Base-by-base conservation (phyloP, 2,329 filamentous ascomycete genomes). In the Botrytis fabae region DNA sequence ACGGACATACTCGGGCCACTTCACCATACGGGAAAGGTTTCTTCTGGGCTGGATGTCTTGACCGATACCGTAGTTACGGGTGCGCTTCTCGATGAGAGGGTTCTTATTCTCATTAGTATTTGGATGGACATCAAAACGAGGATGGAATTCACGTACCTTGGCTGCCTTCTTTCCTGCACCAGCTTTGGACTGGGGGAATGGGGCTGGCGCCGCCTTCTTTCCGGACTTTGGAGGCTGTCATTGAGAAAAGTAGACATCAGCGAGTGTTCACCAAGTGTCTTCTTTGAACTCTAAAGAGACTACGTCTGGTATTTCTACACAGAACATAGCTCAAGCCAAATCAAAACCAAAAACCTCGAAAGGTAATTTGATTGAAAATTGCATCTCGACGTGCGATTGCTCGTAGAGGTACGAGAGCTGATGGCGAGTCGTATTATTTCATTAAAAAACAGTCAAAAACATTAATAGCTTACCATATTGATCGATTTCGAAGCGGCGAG, bases 161-260 rank as follows among this genome's bases (percentile, higher is more conserved):
- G 94, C 90, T 80, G 90, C 89, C 93, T 98, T 99, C 93, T 98
- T 98, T 82, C 87, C 87, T 78, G 85, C 82, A 82, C 90, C 90
- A 87, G 95, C 93, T 91, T 97, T 97, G 83, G 91, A 90, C 88
- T 95, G 91, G 84, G 94, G 93, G 91, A 97, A 97, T 85, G 96
- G 96, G 87, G 96, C 94, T 85, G 96, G 89, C 82, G 96, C 96
- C 87, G 93, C 92, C 90, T 98, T 98, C 93, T 98, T 98, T 89
- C 94, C 94, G 83, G 88, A 84, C 82, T 98, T 99, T 85, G 95
- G 93, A 92, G 96, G 94, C 96, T 98, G 89, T 98, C 95, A 98
- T 98, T 96, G 95, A 98, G 95, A 94, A 97, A 95, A 96, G 93
- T 97, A 94, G 91, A 93, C 87, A 94, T 97, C 93, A 98, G 94